phyloP scores from a whole-genome alignment of 1,284 basidiomycete species.

The Serendipita sp. region DNA sequence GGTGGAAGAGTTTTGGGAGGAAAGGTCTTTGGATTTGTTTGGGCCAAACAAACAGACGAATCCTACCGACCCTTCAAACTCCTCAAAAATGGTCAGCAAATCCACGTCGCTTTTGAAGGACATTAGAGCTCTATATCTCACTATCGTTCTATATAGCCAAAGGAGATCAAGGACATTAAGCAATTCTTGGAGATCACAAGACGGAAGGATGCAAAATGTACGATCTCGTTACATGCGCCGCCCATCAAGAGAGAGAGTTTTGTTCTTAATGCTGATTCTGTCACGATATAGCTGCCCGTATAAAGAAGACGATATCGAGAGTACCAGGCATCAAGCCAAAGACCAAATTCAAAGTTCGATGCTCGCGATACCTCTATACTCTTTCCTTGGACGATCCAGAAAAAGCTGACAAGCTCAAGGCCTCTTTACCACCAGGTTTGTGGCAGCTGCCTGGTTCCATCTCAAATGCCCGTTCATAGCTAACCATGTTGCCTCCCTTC shows the following conservation, averaged over 20 bases:
- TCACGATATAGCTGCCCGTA: slow-evolving; percentile 62
- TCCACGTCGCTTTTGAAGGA: not conserved
- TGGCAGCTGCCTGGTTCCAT: slow-evolving; percentile 12
- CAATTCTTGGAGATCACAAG: slow-evolving; percentile 94
- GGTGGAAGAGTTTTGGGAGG: not conserved
- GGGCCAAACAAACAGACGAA: slow-evolving; percentile 2
- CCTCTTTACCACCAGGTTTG: slow-evolving; percentile 88
- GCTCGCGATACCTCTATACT: slow-evolving; percentile 96
- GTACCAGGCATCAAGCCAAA: slow-evolving; percentile 58
- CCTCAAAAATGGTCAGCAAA: slow-evolving; percentile 3
- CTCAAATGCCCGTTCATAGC: not conserved
- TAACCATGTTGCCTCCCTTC: not conserved
- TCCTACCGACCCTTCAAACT: not conserved
- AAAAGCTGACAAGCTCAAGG: slow-evolving; percentile 97
- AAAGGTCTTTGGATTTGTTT: not conserved
- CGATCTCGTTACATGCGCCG: slow-evolving; percentile 15
- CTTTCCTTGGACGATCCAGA: slow-evolving; percentile 89
- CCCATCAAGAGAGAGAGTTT: not conserved
- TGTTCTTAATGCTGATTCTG: not conserved
- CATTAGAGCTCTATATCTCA: not conserved
- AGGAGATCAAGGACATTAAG: slow-evolving; percentile 98
- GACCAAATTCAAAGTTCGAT: slow-evolving; percentile 99
- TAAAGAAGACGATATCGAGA: slow-evolving; percentile 80
- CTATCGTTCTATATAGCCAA: slow-evolving; percentile 47
- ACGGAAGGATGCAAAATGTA: slow-evolving; percentile 47